Evolutionary conservation across 1,139 yeast genomes (phyloP).

Genomic region (Taphrina wiesneri): DNA sequence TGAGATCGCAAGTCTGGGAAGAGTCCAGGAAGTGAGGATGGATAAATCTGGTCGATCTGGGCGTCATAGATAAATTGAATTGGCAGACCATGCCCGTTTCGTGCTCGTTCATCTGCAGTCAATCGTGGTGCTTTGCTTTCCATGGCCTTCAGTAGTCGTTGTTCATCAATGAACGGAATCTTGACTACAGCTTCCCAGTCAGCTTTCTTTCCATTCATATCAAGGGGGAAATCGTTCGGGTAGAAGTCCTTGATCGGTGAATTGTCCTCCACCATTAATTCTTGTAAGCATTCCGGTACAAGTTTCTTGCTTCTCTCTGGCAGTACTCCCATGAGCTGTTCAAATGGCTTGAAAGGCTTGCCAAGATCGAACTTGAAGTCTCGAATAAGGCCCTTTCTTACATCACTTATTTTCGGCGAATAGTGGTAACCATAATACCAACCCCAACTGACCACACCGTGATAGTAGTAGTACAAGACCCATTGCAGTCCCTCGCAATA

Average conservation of each 20-base stretch:
- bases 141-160: slow-evolving; percentile 70
- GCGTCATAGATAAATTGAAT: slow-evolving; percentile 73
- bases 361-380: slow-evolving; percentile 65
- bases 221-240: slow-evolving; percentile 84
- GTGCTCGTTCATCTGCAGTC: slow-evolving; percentile 64
- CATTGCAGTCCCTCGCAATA: slow-evolving; percentile 93
- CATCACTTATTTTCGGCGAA: slow-evolving; percentile 89
- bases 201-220: slow-evolving; percentile 91
- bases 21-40: slow-evolving; percentile 76
- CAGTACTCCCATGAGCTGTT: slow-evolving; percentile 95
- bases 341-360: slow-evolving; percentile 84
- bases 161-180: slow-evolving; percentile 86
- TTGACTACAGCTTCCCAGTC: slow-evolving; percentile 99
- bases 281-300: slow-evolving; percentile 73
- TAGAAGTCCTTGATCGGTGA: slow-evolving; percentile 91
- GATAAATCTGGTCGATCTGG: slow-evolving; percentile 66
- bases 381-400: slow-evolving; percentile 62
- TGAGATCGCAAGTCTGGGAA: slow-evolving; percentile 75
- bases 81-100: slow-evolving; percentile 75
- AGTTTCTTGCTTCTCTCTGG: slow-evolving; percentile 87
- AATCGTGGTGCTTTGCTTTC: slow-evolving; percentile 61
- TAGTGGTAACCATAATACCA: slow-evolving; percentile 90
- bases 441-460: slow-evolving; percentile 91
- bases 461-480: slow-evolving; percentile 87
- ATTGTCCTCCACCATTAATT: slow-evolving; percentile 80